phyloP scores from a whole-genome alignment of 2,329 filamentous ascomycete genomes.

The Pleomassaria siparia region DNA sequence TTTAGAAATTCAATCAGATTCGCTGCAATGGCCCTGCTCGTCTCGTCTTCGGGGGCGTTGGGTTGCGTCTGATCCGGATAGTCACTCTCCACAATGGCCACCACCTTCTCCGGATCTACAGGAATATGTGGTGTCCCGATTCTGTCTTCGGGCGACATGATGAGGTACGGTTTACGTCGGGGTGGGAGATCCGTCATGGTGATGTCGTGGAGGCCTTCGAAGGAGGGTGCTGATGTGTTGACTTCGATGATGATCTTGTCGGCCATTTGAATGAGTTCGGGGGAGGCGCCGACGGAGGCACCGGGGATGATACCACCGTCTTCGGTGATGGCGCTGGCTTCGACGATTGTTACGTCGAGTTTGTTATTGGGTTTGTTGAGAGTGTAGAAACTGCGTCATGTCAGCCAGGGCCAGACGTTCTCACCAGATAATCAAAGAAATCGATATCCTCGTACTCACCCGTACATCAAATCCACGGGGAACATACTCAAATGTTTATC shows the following conservation, averaged over 20 bases:
- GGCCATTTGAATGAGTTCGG: slow-evolving; percentile 85
- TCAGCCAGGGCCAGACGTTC: slow-evolving; percentile 4
- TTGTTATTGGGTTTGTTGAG: slow-evolving; percentile 73
- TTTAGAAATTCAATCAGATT: slow-evolving; percentile 85
- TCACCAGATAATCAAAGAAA: neutral
- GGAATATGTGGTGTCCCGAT: slow-evolving; percentile 83
- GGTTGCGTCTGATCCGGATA: slow-evolving; percentile 76
- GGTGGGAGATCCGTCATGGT: slow-evolving; percentile 85
- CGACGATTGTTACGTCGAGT: slow-evolving; percentile 81
- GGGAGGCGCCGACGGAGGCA: slow-evolving; percentile 80
- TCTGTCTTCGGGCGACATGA: slow-evolving; percentile 82
- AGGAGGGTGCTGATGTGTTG: slow-evolving; percentile 81
- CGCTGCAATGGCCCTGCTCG: slow-evolving; percentile 69
- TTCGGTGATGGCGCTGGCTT: slow-evolving; percentile 83
- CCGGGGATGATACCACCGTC: slow-evolving; percentile 88
- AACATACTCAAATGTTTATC: slow-evolving; percentile 96
- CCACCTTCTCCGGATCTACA: slow-evolving; percentile 79
- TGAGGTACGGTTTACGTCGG: slow-evolving; percentile 77
- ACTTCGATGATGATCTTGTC: slow-evolving; percentile 94
- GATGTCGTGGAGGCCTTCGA: slow-evolving; percentile 88
- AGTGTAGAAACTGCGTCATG: slow-evolving; percentile 70
- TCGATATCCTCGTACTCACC: slow-evolving; percentile 42
- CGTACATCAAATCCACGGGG: slow-evolving; percentile 79
- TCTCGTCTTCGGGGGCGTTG: slow-evolving; percentile 75
- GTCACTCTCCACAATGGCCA: slow-evolving; percentile 82